Percentiles rank a stretch among this genome's conserved stretches.
These are phyloP conservation scores for Edaphochlamys debaryana DNA, from an alignment of 139 green algal genomes.

Conservation along the genomic window DNA sequence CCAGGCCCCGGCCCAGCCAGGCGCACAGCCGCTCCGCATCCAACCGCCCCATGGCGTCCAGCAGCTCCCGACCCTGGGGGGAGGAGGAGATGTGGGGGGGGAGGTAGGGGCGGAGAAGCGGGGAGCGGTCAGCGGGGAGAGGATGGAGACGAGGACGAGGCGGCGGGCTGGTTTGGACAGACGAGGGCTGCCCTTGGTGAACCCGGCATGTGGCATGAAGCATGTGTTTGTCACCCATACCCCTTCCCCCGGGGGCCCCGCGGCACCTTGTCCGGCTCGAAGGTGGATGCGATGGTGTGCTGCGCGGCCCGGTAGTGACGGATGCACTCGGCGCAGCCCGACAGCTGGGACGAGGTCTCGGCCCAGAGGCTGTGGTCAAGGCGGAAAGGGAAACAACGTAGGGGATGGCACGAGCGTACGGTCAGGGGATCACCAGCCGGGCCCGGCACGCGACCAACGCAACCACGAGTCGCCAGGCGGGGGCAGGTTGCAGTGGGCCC, in stretches of 20 bases:
- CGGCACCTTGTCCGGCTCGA: neutral
- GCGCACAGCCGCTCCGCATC: constrained; percentile 12
- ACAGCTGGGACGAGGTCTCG: too few species aligned
- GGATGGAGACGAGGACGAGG: neutral
- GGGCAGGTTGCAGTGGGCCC: neutral
- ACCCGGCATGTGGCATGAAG: neutral
- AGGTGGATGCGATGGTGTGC: neutral
- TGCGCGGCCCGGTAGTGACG: neutral
- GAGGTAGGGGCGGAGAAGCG: neutral
- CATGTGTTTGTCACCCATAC: neutral
- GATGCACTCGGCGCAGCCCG: constrained; percentile 9
- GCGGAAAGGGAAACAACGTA: too few species aligned
- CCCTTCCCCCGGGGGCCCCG: neutral
- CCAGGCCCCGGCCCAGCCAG: constrained; percentile 2
- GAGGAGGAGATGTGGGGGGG: neutral
- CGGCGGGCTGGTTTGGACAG: too few species aligned
- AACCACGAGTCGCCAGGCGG: too few species aligned
- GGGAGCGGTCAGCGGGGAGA: neutral
- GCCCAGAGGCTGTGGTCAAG: too few species aligned
- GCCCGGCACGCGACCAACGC: neutral
- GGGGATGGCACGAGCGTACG: too few species aligned
- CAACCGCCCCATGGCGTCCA: neutral
- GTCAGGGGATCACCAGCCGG: too few species aligned
- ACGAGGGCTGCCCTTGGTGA: neutral
- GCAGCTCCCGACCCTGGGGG: neutral